A percentile compares a stretch with the other conserved stretches of the same genome.
Conservation (phyloP, 1,139 yeast genomes). For the Arxiozyma bovina region DNA sequence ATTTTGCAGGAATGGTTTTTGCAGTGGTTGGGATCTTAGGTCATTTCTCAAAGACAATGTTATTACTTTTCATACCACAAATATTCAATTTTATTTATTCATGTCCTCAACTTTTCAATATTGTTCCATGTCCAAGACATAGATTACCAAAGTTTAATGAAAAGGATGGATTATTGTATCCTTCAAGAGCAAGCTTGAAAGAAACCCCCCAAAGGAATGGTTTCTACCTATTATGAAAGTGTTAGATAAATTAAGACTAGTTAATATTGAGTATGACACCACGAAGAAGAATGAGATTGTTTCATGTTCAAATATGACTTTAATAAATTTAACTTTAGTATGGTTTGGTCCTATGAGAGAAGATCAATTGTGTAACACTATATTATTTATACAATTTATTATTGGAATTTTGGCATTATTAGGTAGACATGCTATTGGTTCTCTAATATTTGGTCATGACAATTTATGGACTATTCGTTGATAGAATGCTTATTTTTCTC, state of each 20-base stretch:
- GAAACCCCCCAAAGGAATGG: slow-evolving; percentile 32
- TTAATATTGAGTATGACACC: slow-evolving; percentile 34
- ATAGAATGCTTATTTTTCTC: background rate
- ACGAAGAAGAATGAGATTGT: slow-evolving; percentile 16
- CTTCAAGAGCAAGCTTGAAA: slow-evolving; percentile 49
- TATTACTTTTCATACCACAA: slow-evolving; percentile 82
- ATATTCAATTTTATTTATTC: slow-evolving; percentile 82
- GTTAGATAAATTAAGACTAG: slow-evolving; percentile 36
- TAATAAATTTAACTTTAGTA: slow-evolving; percentile 73
- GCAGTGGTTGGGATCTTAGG: slow-evolving; percentile 95
- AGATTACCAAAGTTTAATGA: slow-evolving; percentile 72
- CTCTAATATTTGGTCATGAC: slow-evolving; percentile 82
- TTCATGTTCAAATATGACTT: slow-evolving; percentile 71
- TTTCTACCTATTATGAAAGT: slow-evolving; percentile 31
- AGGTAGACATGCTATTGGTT: slow-evolving; percentile 78
- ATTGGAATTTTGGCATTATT: slow-evolving; percentile 61
- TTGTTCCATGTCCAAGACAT: slow-evolving; percentile 93
- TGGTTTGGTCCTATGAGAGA: slow-evolving; percentile 88
- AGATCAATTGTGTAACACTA: slow-evolving; percentile 54
- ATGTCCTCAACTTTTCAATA: slow-evolving; percentile 75
- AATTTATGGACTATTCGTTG: slow-evolving; percentile 41
- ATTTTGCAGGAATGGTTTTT: slow-evolving; percentile 97
- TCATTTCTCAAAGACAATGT: slow-evolving; percentile 86
- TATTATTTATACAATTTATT: slow-evolving; percentile 53
- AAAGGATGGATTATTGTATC: slow-evolving; percentile 63